Conservation (phyloP, 768 basidiomycete genomes). For the Trichaptum fuscoviolaceum region DNA sequence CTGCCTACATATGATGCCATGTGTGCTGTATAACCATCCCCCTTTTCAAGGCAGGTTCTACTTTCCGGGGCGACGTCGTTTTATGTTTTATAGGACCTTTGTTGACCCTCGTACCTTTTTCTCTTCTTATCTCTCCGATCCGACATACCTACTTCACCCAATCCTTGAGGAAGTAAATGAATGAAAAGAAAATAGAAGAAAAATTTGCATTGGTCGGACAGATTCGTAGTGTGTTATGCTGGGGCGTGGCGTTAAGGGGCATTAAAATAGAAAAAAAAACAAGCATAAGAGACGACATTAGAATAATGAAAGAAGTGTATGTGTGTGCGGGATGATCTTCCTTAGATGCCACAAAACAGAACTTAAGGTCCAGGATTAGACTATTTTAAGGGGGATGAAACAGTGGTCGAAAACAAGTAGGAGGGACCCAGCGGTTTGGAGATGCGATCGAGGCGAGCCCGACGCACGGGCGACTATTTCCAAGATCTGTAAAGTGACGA, state of each 20-base stretch:
- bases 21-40: background rate
- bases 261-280: background rate
- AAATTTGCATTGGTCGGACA: background rate
- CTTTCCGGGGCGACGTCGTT: background rate
- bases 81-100: background rate
- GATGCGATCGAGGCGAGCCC: background rate
- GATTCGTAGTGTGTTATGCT: background rate
- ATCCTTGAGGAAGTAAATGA: background rate
- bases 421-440: background rate
- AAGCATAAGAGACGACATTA: background rate
- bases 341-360: background rate
- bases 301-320: background rate
- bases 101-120: background rate
- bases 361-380: background rate
- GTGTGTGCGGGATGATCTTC: background rate
- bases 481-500: background rate
- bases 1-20: background rate
- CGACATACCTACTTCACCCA: background rate
- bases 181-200: background rate
- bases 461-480: background rate
- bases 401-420: background rate
- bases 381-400: conserved; percentile 1
- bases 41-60: background rate
- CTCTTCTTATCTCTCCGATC: background rate
- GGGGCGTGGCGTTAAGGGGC: background rate